Base-by-base conservation (phyloP, 805 yeast genomes). In the Saccharomycopsis sp. region DNA sequence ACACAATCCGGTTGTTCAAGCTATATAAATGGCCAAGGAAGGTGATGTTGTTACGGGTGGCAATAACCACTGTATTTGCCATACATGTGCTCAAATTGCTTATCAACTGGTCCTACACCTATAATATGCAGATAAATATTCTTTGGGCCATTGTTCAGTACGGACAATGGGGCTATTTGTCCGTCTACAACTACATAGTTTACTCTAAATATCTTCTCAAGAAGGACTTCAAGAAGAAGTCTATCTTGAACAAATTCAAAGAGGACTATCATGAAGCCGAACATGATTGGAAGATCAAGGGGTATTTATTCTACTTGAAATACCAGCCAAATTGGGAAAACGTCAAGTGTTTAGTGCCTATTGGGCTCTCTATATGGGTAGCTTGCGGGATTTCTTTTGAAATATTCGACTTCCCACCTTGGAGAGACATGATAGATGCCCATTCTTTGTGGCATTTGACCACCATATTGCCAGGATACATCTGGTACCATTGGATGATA, bases 371-470 rank as follows among this genome's bases (percentile, higher is more conserved):
- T 91, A 0, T 67, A 81, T 2, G 65, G 72, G 9, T 69, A 82
- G 52, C 87, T 85, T 8, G 59, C 72, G 97, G 96, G 1, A 89
- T 90, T 94, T 77, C 87, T n/a, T 80, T 93, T 63, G 99, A 93
- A 69, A 72, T 93, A 42, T 87, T 91, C 71, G 99, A 93, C 71
- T 94, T 94, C 69, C 81, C 96, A 2, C 94, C 88, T 15, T 68
- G 86, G 44, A 73, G 66, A 55, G 87, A 79, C 64, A 77, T 88
- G 47, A 65, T 94, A 0, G 99, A 94, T 72, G 96, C 97, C 0
- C 99, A 94, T 71, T 83, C 97, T 0, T 67, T 93, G 47, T 94
- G 99, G 99, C 99, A 94, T 69, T 77, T 87, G 25, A 81, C 89
- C 20, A 94, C 99, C 0, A 84, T 92, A 1, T 70, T 89, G 67